phyloP scores from a whole-genome alignment of 2,329 filamentous ascomycete genomes.

The Simplicillium aogashimaense region DNA sequence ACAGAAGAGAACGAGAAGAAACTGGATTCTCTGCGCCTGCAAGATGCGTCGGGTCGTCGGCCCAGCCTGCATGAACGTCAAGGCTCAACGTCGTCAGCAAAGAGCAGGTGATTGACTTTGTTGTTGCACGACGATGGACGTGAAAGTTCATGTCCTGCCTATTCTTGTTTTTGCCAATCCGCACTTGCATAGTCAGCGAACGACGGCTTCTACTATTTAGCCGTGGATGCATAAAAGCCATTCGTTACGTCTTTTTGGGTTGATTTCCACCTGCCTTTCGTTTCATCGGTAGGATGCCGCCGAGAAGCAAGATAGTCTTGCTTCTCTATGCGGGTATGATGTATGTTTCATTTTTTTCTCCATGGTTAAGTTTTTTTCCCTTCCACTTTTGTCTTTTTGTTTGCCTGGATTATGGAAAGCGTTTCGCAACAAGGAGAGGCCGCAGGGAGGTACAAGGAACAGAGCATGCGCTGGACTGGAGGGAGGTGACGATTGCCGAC shows the following conservation, averaged over 20 bases:
- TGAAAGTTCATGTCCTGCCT: neutral
- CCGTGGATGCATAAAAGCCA: too few species aligned
- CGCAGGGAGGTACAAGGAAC: too few species aligned
- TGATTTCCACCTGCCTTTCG: conserved; percentile 1
- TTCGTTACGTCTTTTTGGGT: neutral
- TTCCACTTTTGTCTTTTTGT: conserved; percentile 1
- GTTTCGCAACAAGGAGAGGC: too few species aligned
- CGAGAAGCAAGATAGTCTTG: too few species aligned
- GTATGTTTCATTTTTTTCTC: conserved; percentile 1
- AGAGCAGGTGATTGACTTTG: conserved; percentile 33
- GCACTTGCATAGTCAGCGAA: conserved; percentile 1
- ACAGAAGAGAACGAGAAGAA: conserved; percentile 79
- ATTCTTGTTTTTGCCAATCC: conserved; percentile 7
- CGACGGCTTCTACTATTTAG: conserved; percentile 2
- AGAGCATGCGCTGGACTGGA: too few species aligned
- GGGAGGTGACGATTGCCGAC: too few species aligned
- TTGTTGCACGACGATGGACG: neutral
- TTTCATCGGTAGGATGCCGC: too few species aligned
- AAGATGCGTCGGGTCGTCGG: conserved; percentile 61
- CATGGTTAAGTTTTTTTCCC: conserved; percentile 1
- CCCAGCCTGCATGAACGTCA: conserved; percentile 48
- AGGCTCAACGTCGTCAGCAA: conserved; percentile 44
- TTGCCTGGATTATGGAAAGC: too few species aligned
- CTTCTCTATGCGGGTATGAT: too few species aligned
- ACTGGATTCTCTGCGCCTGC: conserved; percentile 80